Evolutionary conservation across 208 protist genomes (phyloP), one percentile per base, ranked within the genome.

Genomic region (Crithidia fasciculata): DNA sequence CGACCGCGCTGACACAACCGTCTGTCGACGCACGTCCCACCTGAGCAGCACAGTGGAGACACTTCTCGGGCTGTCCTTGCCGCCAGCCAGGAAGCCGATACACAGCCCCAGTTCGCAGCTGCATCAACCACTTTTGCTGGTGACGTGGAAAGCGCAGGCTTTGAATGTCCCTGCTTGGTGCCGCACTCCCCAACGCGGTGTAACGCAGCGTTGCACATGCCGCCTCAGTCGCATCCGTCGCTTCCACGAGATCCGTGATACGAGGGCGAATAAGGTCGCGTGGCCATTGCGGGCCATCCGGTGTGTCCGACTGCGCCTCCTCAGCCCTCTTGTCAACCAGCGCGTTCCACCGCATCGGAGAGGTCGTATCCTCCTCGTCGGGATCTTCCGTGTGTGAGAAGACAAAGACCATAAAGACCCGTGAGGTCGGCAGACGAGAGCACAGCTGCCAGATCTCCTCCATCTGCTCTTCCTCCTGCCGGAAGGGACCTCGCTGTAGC

Each of bases 371-470:
- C 12, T 55, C 50, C 3, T 18, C 8, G 0, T 3, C n/a, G 50
- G 50, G 50, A 18, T 55, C 50, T 18, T 55, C 50, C 50, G 50
- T 18, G 16, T 55, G 50, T 18, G 50, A 55, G 5, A 55, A 55
- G 0, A 55, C 50, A 55, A 55, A 55, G 16, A 55, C 50, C 16
- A 55, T 0, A 55, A 55, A 55, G 50, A 55, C 16, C 2, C 2
- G 50, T 19, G 15, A 3, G 50, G 16, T 3, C 16, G 50, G 50
- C 0, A 55, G 50, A 55, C 0, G 50, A 18, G 50, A 55, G 50
- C 8, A 19, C 50, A 55, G 50, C 50, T 55, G 50, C 50, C 50
- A 55, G 16, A 55, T 55, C 50, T 55, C 50, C 16, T 55, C 50
- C 50, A 55, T 55, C 50, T 55, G 50, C 50, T 55, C 50, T 0